Evolutionary conservation across 805 yeast species (phyloP), one percentile per base, ranked within the genome.

Genomic region (Cyberlindnera maclurae): DNA sequence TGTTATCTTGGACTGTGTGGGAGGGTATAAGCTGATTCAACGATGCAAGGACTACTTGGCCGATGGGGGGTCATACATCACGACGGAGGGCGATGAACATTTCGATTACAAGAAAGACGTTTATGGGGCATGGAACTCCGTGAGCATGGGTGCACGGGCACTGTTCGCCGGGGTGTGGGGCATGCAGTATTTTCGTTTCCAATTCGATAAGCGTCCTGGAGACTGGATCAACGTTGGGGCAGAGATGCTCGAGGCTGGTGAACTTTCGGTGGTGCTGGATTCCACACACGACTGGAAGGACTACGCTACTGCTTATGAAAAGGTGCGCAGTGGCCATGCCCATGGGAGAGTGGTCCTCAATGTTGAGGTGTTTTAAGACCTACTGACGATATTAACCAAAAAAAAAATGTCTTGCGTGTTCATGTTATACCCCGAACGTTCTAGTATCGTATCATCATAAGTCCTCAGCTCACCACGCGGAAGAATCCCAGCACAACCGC

Each of bases 311-410:
- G 95, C 93, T 1, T 60, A 73, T 37, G 71, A 71, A 4, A 67
- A 65, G 48, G 60, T 83, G 41, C 60, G 59, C 13, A 55, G 66
- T 8, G 75, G 77, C 36, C 68, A 66, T 41, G 76, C 79, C 7
- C 73, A 69, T 40, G 96, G 95, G 28, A 86, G 85, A 57, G 63
- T 86, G 35, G 71, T 86, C n/a, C 40, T 68, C 33, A 53, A 67
- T 31, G 63, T 64, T n/a, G 73, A 68, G 39, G 54, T 55, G 24
- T 68, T 68, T 43, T 68, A 47, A 49, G 24, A n/a, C n/a, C n/a
- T n/a, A n/a, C n/a, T n/a, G n/a, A n/a, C n/a, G n/a, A n/a, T n/a
- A n/a, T n/a, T n/a, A n/a, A n/a, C n/a, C n/a, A n/a, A n/a, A n/a
- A n/a, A n/a, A n/a, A n/a, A n/a, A n/a, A n/a, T n/a, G n/a, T n/a